A percentile compares a stretch with the other conserved stretches of the same genome.
Conservation (phyloP, 2,329 filamentous ascomycete genomes). For the Penicillium corylophilum region DNA sequence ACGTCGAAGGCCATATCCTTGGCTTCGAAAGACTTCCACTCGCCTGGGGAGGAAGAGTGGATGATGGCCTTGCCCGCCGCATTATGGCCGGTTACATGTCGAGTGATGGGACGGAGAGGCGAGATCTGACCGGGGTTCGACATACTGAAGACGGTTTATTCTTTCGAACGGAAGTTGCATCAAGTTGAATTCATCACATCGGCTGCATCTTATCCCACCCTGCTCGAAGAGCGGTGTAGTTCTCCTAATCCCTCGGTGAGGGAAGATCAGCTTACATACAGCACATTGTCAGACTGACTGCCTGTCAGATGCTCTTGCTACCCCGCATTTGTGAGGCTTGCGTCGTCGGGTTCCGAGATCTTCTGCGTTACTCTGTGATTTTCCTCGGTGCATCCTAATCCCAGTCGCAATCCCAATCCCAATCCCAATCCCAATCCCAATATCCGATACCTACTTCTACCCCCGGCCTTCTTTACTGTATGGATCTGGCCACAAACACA, state of each 20-base stretch:
- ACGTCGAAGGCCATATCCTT: constrained; percentile 41
- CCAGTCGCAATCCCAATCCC: too few relatives aligned
- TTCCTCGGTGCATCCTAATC: background rate
- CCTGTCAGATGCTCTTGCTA: too few relatives aligned
- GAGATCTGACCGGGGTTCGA: constrained; percentile 27
- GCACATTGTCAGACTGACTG: background rate
- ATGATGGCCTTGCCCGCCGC: constrained; percentile 37
- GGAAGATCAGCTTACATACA: background rate
- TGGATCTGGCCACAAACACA: background rate
- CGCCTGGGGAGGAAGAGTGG: constrained; percentile 29
- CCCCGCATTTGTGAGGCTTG: background rate
- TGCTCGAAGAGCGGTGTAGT: background rate
- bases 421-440: background rate
- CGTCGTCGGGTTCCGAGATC: background rate
- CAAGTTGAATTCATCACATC: constrained; percentile 13
- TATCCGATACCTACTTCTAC: background rate
- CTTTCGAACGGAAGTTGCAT: background rate
- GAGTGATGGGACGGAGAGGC: constrained; percentile 27
- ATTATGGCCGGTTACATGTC: constrained; percentile 42
- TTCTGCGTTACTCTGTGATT: background rate
- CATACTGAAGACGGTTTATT: constrained; percentile 8
- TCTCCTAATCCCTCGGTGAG: background rate
- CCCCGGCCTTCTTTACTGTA: background rate
- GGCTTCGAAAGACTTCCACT: constrained; percentile 31
- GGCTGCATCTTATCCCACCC: background rate